Evolutionary conservation across 129 eudicot species (phyloP), one percentile per base, ranked within the genome.

Genomic region (Flaveria bidentis): DNA sequence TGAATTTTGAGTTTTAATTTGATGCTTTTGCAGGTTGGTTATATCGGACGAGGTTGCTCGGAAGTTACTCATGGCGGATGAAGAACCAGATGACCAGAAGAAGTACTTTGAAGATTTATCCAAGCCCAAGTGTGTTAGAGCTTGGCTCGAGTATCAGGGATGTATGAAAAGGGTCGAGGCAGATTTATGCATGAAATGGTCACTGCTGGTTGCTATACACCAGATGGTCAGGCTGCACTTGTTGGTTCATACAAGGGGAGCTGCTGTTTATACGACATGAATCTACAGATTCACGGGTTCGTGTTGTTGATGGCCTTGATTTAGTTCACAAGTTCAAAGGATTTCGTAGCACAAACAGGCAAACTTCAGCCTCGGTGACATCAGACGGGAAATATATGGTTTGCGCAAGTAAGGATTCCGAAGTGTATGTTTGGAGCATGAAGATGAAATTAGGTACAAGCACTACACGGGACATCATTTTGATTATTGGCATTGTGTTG

Each of bases 221-320:
- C 99, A 22, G 99, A 94, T 80, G 99, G 99, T 76, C 97, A 94
- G 99, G 94, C 92, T 78, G 99, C 99, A 80, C 76, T 94, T 58
- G 99, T 94, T 85, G 99, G 99, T 71, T 89, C 99, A 39, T 94
- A 94, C 92, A 94, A 89, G 83, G 99, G 99, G 74, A 91, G 83
- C 81, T 94, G 99, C 78, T 92, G 83, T 62, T 74, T 94, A 44
- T 94, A 94, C 78, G 83, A 86, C 88, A 89, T 90, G 30, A 80
- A 66, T 94, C 99, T 50, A 97, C 97, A 10, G 99, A 94, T 86
- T 94, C 97, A 44, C 90, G 97, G 60, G 51, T 94, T 72, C 99
- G 99, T 45, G 99, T 94, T 75, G 85, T 94, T 50, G 96, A 94
- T 77, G 97, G 92, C 76, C 79, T 76, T 69, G 94, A 94, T 69